Percentiles rank a stretch among this genome's conserved stretches.
phyloP scores from a whole-genome alignment of 2,329 filamentous ascomycete species.

The Colletotrichum sojae region DNA sequence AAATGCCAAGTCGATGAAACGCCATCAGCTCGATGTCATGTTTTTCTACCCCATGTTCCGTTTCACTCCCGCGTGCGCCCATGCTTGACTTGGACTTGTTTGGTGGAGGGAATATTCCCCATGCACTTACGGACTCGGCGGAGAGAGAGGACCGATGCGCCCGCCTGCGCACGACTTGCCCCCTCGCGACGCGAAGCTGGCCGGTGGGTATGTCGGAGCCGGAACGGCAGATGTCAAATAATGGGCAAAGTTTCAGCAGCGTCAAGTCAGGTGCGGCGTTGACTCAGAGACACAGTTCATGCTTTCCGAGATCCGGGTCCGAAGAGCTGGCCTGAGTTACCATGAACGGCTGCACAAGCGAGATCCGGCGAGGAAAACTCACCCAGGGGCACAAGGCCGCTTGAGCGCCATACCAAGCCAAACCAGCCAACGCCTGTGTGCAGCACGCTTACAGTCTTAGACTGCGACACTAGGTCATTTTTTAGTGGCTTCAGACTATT shows the following conservation, averaged over 20 bases:
- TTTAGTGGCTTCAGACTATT: background rate
- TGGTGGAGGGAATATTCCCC: background rate
- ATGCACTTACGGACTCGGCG: slow-evolving; percentile 9
- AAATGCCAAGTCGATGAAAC: slow-evolving; percentile 24
- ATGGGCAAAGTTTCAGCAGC: slow-evolving; percentile 26
- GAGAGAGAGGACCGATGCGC: background rate
- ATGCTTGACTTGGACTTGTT: background rate
- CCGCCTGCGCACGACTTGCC: background rate
- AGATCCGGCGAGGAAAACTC: slow-evolving; percentile 7
- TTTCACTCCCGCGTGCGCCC: background rate
- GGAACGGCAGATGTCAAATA: slow-evolving; percentile 12
- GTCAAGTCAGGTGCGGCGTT: slow-evolving; percentile 17
- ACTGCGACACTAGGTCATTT: background rate
- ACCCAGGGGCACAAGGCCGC: background rate
- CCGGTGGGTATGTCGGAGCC: slow-evolving; percentile 16
- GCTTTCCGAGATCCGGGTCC: slow-evolving; percentile 14
- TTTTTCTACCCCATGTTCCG: background rate
- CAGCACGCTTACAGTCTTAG: slow-evolving; percentile 6
- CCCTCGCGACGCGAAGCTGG: slow-evolving; percentile 32
- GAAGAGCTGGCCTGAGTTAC: background rate
- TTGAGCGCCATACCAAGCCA: too few species aligned
- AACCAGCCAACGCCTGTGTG: background rate
- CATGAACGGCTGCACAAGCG: background rate
- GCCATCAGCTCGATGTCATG: slow-evolving; percentile 5
- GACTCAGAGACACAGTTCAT: slow-evolving; percentile 8